Evolutionary conservation across 208 protist genomes (phyloP).

Genomic region (Lotmaria passim): DNA sequence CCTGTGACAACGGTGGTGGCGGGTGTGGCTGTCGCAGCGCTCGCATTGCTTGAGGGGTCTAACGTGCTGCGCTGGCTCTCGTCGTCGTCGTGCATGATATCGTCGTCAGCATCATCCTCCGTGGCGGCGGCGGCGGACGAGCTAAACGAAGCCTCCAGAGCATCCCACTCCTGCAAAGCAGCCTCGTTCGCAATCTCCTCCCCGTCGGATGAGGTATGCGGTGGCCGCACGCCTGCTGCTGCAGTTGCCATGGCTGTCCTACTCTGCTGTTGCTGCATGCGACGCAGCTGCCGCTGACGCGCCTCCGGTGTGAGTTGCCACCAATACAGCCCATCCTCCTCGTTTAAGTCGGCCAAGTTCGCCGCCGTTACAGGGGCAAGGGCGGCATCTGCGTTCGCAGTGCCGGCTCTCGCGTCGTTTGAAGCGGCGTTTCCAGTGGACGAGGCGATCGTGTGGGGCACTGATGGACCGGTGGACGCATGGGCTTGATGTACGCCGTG

Average conservation of each 20-base stretch:
- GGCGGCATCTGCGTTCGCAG: background rate
- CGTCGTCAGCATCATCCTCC: background rate
- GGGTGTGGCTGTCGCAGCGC: background rate
- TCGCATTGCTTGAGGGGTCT: background rate
- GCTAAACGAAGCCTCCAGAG: constrained; percentile 31
- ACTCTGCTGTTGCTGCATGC: constrained; percentile 33
- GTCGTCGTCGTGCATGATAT: background rate
- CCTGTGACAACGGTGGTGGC: no score
- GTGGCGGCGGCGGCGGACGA: constrained; percentile 4
- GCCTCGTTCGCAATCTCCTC: constrained; percentile 35
- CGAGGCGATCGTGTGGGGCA: no score
- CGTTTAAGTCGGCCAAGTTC: background rate
- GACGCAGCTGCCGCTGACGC: constrained; percentile 50
- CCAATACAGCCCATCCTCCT: constrained; percentile 56
- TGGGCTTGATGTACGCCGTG: background rate
- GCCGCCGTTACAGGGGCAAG: background rate
- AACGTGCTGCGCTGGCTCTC: background rate
- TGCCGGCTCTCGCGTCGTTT: no score
- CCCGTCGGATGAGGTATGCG: constrained; percentile 4
- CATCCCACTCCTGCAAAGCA: constrained; percentile 37
- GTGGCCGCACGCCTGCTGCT: background rate
- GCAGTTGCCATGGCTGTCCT: background rate
- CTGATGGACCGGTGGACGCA: no score
- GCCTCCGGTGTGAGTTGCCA: constrained; percentile 67
- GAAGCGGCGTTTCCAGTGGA: background rate